phyloP scores from a whole-genome alignment of 2,329 filamentous ascomycete genomes.

The Fusarium albosuccineum region DNA sequence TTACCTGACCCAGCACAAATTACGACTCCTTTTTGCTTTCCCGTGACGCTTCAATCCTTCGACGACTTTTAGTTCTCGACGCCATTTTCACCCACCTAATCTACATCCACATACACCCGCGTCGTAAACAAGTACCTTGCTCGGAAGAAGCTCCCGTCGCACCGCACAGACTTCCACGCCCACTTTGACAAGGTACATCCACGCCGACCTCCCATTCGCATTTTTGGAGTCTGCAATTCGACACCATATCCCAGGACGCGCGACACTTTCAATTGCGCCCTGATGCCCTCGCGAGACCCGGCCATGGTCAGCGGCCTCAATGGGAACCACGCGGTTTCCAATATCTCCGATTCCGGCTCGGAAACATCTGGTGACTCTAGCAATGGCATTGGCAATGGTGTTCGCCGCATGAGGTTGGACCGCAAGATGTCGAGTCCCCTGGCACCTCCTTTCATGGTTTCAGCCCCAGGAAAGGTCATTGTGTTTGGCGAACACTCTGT shows the following conservation, averaged over 20 bases:
- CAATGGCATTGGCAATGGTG: constrained; percentile 53
- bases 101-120: constrained; percentile 6
- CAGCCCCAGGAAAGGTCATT: constrained; percentile 97
- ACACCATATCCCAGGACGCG: constrained; percentile 28
- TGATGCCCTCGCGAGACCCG: constrained; percentile 40
- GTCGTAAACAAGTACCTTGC: constrained; percentile 4
- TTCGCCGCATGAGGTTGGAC: constrained; percentile 56
- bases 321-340: constrained; percentile 33
- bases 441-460: constrained; percentile 97
- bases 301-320: constrained; percentile 44
- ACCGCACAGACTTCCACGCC: constrained; percentile 22
- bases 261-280: constrained; percentile 20
- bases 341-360: constrained; percentile 44
- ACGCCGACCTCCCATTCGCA: constrained; percentile 19
- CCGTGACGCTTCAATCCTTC: constrained; percentile 1
- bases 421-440: constrained; percentile 74
- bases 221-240: constrained; percentile 20
- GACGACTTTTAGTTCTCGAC: constrained; percentile 10
- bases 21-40: constrained; percentile 23
- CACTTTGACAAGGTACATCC: constrained; percentile 32
- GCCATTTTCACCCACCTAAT: constrained; percentile 12
- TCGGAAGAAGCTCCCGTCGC: constrained; percentile 1
- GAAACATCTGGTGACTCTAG: constrained; percentile 45
- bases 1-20: constrained; percentile 31
- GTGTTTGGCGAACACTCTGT: constrained; percentile 98